Conservation (phyloP, 139 green algal genomes). For the Microglena sp. region DNA sequence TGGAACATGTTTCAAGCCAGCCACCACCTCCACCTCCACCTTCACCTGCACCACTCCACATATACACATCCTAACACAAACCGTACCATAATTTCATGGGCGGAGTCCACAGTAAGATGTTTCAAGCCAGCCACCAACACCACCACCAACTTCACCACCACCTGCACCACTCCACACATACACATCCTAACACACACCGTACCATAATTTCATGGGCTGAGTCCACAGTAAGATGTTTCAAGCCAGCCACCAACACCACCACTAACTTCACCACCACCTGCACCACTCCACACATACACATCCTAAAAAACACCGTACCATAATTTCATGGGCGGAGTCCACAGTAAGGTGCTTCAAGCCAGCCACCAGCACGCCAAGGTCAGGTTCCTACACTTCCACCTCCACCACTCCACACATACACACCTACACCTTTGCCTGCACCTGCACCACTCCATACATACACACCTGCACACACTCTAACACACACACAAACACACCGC, state of each 20-base stretch:
- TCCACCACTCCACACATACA: neutral
- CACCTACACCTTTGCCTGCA: neutral
- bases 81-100: too few species aligned
- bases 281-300: neutral
- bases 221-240: constrained; percentile 5
- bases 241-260: constrained; percentile 15
- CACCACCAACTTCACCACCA: too few species aligned
- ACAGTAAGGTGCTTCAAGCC: constrained; percentile 35
- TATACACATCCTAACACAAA: too few species aligned
- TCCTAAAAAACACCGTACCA: too few species aligned
- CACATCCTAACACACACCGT: neutral
- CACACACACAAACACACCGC: too few species aligned
- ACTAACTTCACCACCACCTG: neutral
- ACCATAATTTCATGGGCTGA: neutral
- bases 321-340: constrained; percentile 32
- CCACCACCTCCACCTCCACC: too few species aligned
- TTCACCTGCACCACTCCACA: too few species aligned
- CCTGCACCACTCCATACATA: neutral
- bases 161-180: neutral
- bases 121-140: too few species aligned
- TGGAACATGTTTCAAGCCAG: too few species aligned
- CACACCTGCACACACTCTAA: too few species aligned
- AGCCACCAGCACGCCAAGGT: constrained; percentile 26
- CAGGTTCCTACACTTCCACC: neutral
- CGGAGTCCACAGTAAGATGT: too few species aligned